Base-by-base conservation (phyloP, 768 basidiomycete genomes). In the Cystobasidium ongulense region DNA sequence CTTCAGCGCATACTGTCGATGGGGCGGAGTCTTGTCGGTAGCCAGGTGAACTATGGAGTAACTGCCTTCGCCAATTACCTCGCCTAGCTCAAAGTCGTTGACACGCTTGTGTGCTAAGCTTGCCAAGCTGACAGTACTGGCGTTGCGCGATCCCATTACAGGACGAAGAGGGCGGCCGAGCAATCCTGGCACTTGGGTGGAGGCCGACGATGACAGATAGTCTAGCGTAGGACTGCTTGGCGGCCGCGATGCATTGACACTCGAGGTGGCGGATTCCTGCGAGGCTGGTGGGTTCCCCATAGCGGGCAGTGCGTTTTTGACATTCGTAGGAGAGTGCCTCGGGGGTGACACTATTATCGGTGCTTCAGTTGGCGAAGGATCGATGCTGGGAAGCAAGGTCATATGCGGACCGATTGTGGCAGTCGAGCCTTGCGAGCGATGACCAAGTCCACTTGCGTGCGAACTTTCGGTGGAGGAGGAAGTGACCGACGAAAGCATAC, bases 41-140 rank as follows among this genome's bases (percentile, higher is more conserved):
- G 70, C 75, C 33, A 50, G n/a, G 35, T 43, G 73, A 11, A 90
- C 90, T 7, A 88, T 89, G 25, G 89, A 90, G 79, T 90, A 92
- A 11, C 89, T 89, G 23, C 90, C 90, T 79, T 90, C 89, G 23
- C 90, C 90, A 1, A 91, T 83, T n/a, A 86, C 85, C 36, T 86
- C 83, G 1, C 88, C 87, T 77, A 91, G 89, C 72, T 86, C 84
- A 78, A 90, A 90, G 81, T 91, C 89, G 59, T 86, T 85, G 0
- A 71, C 76, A 15, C 68, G 73, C 35, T 77, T 50, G 25, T 73
- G 50, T 1, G 41, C 63, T n/a, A 65, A 61, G 31, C 67, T 67
- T 3, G 71, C 74, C 17, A 74, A 66, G 62, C 73, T 75, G 35
- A 71, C 59, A 36, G 63, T 75, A 17, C 74, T 67, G 21, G 5